Evolutionary conservation across 2,329 filamentous ascomycete genomes (phyloP), one percentile per base, ranked within the genome.

Genomic region (Colletotrichum godetiae): DNA sequence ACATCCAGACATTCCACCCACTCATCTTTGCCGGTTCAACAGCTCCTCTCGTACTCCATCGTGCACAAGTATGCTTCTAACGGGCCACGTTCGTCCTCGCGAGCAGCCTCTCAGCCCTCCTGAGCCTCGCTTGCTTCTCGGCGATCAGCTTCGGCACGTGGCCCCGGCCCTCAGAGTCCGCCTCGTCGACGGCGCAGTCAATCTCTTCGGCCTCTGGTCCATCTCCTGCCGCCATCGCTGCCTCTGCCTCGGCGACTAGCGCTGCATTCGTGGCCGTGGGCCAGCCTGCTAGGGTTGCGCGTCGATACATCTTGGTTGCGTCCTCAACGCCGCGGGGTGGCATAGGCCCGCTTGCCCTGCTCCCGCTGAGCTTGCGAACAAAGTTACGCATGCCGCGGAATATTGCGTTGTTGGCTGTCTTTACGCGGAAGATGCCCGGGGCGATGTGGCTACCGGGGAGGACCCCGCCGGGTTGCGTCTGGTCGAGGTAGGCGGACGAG

Each of bases 71-170:
- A 27, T 46, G 37, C n/a, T 22, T 22, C 24, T 33, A 61, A 13
- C 27, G n/a, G 15, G 4, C 31, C 4, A 53, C 46, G 11, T 73
- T 67, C 33, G 67, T 65, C 56, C 67, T 61, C 49, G 11, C 24
- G 52, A 87, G 78, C 63, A 88, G 76, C 67, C 78, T 80, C 35
- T 82, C 80, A 1, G 86, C 86, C 35, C 85, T 79, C 53, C 79
- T 78, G 33, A 88, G 73, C 63, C 86, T 80, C 53, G 83, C 83
- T 62, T 82, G 80, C 71, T 79, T 84, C 58, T 83, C 80, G 59
- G 76, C 78, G 58, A 85, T 75, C 2, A 79, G 79, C 10, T 78
- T 78, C 53, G 72, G 35, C 24, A 74, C 72, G 13, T 72, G 66
- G 42, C 71, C 75, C 11, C 74, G 72, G 7, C 72, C 76, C 4